A percentile compares a stretch with the other conserved stretches of the same genome.
These are phyloP conservation scores for Penicillium hesseltinei DNA, from an alignment of 2,329 filamentous ascomycete genomes.

Conservation along the genomic window DNA sequence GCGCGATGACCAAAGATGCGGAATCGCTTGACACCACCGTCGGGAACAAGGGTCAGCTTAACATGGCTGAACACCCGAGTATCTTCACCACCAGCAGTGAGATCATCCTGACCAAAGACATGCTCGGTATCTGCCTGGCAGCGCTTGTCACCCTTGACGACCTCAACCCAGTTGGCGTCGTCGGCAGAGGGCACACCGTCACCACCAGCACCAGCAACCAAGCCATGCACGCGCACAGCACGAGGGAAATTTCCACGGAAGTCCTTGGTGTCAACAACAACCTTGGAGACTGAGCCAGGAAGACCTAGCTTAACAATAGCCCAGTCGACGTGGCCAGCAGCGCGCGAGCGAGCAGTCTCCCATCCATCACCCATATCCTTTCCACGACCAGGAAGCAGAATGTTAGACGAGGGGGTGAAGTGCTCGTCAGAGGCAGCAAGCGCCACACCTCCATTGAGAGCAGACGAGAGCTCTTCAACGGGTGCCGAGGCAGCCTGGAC, in stretches of 20 bases:
- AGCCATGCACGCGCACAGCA: conserved; percentile 40
- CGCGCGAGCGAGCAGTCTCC: conserved; percentile 44
- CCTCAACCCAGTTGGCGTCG: conserved; percentile 37
- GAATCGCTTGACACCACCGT: conserved; percentile 87
- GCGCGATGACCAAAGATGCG: conserved; percentile 67
- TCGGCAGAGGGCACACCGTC: conserved; percentile 33
- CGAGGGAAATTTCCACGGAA: conserved; percentile 48
- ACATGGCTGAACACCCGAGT: conserved; percentile 71
- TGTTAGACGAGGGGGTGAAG: conserved; percentile 41
- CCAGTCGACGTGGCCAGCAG: conserved; percentile 44
- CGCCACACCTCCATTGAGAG: conserved; percentile 42
- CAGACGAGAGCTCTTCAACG: conserved; percentile 42
- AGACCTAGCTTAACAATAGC: conserved; percentile 42
- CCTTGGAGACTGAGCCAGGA: conserved; percentile 37
- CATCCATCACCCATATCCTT: conserved; percentile 48
- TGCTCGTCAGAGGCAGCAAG: conserved; percentile 44
- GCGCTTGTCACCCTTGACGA: conserved; percentile 37
- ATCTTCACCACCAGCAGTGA: conserved; percentile 54
- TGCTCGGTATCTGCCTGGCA: conserved; percentile 44
- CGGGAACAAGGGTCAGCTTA: conserved; percentile 89
- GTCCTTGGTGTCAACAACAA: conserved; percentile 47
- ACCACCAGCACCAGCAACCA: conserved; percentile 17
- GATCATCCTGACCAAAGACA: conserved; percentile 35
- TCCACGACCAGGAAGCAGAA: conserved; percentile 44
- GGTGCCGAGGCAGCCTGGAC: neutral